Evolutionary conservation across 306 rosid species (phyloP).

Genomic region (Vigna hirtella): DNA sequence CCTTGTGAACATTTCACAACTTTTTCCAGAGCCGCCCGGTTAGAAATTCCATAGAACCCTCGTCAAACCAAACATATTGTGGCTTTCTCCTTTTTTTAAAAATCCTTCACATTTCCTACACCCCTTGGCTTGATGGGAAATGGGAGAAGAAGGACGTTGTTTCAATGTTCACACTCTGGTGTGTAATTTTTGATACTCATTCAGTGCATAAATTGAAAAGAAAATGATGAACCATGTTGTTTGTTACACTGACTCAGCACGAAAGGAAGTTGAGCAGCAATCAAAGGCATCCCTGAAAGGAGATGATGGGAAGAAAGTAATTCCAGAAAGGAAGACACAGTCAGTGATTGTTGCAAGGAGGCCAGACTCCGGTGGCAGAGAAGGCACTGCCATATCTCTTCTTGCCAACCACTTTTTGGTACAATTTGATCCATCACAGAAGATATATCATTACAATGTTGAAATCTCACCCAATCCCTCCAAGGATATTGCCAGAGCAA

Average conservation of each 20-base stretch:
- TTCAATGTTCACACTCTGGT: no score
- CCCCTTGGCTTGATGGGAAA: no score
- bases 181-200: no score
- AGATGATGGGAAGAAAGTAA: conserved; percentile 59
- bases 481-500: conserved; percentile 77
- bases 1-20: no score
- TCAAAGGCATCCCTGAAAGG: conserved; percentile 49
- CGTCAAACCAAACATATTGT: no score
- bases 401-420: conserved; percentile 96
- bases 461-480: conserved; percentile 92
- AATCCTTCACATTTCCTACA: no score
- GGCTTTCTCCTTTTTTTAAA: no score
- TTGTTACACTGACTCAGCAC: conserved; percentile 51
- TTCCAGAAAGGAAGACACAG: conserved; percentile 57
- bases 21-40: no score
- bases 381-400: conserved; percentile 79
- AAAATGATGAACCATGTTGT: conserved; percentile 46
- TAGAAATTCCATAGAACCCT: no score
- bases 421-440: conserved; percentile 70
- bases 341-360: conserved; percentile 76
- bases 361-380: conserved; percentile 96
- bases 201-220: background rate
- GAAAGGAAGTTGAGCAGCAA: conserved; percentile 58
- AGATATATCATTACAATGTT: conserved; percentile 89
- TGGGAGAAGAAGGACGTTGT: no score